Evolutionary conservation across 495 filamentous ascomycete species (phyloP).

Genomic region (Podospora australis): DNA sequence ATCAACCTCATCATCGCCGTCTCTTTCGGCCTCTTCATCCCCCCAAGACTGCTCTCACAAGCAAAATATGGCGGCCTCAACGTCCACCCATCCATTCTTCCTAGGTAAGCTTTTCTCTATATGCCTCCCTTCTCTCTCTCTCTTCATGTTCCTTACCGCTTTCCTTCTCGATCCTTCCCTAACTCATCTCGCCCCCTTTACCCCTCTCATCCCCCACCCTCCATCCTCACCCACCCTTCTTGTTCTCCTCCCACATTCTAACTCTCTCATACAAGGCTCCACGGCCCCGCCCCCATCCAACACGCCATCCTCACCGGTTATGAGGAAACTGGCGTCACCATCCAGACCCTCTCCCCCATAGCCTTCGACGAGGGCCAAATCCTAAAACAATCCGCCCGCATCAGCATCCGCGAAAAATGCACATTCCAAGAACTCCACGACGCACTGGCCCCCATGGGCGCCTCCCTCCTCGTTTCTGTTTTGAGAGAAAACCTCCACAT

Average conservation of each 20-base stretch:
- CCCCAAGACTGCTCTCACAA: constrained; percentile 59
- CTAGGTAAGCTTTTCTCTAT: constrained; percentile 71
- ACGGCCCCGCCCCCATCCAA: constrained; percentile 68
- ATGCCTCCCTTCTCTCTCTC: too few species aligned
- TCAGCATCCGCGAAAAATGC: constrained; percentile 13
- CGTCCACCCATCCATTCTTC: constrained; percentile 89
- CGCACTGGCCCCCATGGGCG: constrained; percentile 45
- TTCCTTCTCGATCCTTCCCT: too few species aligned
- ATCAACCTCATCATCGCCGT: constrained; percentile 87
- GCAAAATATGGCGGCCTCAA: constrained; percentile 84
- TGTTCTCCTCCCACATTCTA: neutral
- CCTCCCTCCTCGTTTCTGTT: constrained; percentile 54
- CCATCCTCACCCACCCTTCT: constrained; percentile 25
- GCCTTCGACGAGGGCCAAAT: constrained; percentile 73
- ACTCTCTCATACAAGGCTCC: constrained; percentile 45
- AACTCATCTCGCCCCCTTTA: neutral
- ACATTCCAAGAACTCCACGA: constrained; percentile 22
- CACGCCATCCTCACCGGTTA: constrained; percentile 61
- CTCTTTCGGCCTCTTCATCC: constrained; percentile 91
- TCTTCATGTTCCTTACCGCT: too few species aligned
- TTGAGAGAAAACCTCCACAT: constrained; percentile 57
- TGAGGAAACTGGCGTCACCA: constrained; percentile 58
- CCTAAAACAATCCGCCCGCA: constrained; percentile 53
- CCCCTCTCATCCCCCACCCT: neutral
- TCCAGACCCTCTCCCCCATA: constrained; percentile 75